Percentiles rank a stretch among this genome's conserved stretches.
phyloP scores from a whole-genome alignment of 768 basidiomycete genomes.

The Lepiota venenata region DNA sequence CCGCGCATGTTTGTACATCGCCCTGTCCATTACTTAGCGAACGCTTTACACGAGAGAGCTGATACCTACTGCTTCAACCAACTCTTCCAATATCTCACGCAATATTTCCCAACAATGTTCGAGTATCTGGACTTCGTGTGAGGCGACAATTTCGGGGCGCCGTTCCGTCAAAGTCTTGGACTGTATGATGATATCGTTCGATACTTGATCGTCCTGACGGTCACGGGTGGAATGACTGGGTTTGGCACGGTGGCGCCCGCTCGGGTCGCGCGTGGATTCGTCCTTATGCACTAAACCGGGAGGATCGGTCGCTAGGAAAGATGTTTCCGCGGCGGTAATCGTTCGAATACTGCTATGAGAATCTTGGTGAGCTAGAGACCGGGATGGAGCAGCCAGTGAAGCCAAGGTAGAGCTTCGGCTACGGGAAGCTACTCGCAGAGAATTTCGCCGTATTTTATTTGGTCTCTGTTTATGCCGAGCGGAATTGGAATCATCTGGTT shows the following conservation, averaged over 20 bases:
- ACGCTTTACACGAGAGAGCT: background rate
- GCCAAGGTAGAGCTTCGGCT: slow-evolving; percentile 71
- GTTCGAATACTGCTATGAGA: slow-evolving; percentile 73
- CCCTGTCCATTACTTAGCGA: slow-evolving; percentile 44
- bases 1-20: slow-evolving; percentile 77
- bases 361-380: slow-evolving; percentile 39
- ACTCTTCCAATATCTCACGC: slow-evolving; percentile 53
- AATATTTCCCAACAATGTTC: slow-evolving; percentile 58
- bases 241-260: slow-evolving; percentile 26
- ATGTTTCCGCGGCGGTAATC: slow-evolving; percentile 54
- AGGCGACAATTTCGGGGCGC: slow-evolving; percentile 37
- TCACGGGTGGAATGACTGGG: slow-evolving; percentile 24
- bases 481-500: slow-evolving; percentile 40
- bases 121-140: slow-evolving; percentile 48
- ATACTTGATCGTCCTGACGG: slow-evolving; percentile 19
- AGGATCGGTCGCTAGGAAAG: slow-evolving; percentile 26
- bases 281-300: slow-evolving; percentile 18
- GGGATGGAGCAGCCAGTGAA: slow-evolving; percentile 42
- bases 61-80: slow-evolving; percentile 52
- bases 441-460: slow-evolving; percentile 28
- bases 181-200: slow-evolving; percentile 5
- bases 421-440: slow-evolving; percentile 36
- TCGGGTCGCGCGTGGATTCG: slow-evolving; percentile 19
- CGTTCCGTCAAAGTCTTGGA: slow-evolving; percentile 26
- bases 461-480: slow-evolving; percentile 26